phyloP scores from a whole-genome alignment of 768 basidiomycete genomes.

The Rubroboletus satanas region DNA sequence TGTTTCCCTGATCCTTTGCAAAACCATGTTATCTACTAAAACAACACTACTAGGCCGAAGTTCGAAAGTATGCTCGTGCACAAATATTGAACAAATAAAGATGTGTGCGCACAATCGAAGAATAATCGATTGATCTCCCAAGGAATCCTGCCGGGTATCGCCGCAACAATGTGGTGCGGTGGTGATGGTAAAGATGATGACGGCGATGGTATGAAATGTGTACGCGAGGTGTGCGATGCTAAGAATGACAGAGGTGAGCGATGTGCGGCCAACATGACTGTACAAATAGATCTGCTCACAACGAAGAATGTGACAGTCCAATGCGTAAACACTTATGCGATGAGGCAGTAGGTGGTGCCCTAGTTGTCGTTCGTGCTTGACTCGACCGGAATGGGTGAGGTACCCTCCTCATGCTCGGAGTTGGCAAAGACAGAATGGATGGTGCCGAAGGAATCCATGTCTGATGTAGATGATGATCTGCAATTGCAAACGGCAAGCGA shows the following conservation, averaged over 20 bases:
- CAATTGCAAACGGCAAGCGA: neutral
- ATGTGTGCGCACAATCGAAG: constrained; percentile 9
- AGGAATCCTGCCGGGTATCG: neutral
- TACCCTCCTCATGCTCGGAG: constrained; percentile 4
- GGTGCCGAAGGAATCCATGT: constrained; percentile 24
- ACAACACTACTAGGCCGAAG: constrained; percentile 20
- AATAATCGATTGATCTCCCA: neutral
- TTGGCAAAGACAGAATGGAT: constrained; percentile 14
- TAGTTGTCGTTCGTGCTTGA: neutral
- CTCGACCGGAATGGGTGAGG: constrained; percentile 15
- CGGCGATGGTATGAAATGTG: constrained; percentile 5
- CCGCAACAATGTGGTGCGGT: constrained; percentile 1
- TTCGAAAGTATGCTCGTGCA: constrained; percentile 20
- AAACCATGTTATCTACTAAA: constrained; percentile 14
- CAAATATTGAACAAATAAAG: constrained; percentile 14
- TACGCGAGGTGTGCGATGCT: constrained; percentile 9
- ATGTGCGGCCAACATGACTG: neutral
- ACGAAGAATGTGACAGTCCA: constrained; percentile 12
- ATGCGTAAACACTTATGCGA: constrained; percentile 12
- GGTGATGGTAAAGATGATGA: neutral
- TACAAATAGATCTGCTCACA: constrained; percentile 14
- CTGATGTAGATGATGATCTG: neutral
- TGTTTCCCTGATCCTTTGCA: neutral
- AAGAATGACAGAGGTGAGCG: constrained; percentile 6
- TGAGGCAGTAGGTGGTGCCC: constrained; percentile 12